Conservation (phyloP, 305 asterid species). For the Coffea humblotiana region DNA sequence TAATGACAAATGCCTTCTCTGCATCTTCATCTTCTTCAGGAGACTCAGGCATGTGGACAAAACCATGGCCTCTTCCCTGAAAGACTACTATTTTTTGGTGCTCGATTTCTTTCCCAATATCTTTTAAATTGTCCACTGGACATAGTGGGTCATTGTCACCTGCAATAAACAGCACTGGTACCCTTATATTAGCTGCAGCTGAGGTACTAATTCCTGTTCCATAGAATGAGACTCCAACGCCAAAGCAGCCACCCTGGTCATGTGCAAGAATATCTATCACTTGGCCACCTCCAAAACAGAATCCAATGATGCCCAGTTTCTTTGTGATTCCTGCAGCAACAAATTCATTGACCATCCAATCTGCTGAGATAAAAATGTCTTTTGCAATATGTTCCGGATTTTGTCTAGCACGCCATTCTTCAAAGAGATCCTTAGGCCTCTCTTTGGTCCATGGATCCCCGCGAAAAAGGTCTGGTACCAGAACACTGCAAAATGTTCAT, state of each 20-base stretch:
- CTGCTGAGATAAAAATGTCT: slow-evolving; percentile 52
- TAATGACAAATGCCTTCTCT: slow-evolving; percentile 62
- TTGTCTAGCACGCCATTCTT: slow-evolving; percentile 57
- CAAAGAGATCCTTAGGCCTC: slow-evolving; percentile 35
- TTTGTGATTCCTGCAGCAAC: slow-evolving; percentile 63
- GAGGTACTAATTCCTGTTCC: slow-evolving; percentile 54
- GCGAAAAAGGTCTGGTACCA: slow-evolving; percentile 67
- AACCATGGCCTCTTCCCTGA: slow-evolving; percentile 62
- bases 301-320: slow-evolving; percentile 70
- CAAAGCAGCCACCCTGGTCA: slow-evolving; percentile 52
- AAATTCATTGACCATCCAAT: slow-evolving; percentile 68
- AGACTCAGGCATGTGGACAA: slow-evolving; percentile 71
- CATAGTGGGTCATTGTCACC: slow-evolving; percentile 68
- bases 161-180: slow-evolving; percentile 52
- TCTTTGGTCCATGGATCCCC: slow-evolving; percentile 80
- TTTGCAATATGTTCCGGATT: slow-evolving; percentile 33
- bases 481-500: slow-evolving; percentile 50
- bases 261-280: slow-evolving; percentile 61
- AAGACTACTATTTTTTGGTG: slow-evolving; percentile 43
- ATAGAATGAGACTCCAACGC: slow-evolving; percentile 66
- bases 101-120: slow-evolving; percentile 33
- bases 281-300: slow-evolving; percentile 76
- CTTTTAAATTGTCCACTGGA: slow-evolving; percentile 42
- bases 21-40: slow-evolving; percentile 86
- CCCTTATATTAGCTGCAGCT: slow-evolving; percentile 43